A percentile compares a stretch with the other conserved stretches of the same genome.
Conservation (phyloP, 164 flowering plant genomes). For the Aristolochia fimbriata region DNA sequence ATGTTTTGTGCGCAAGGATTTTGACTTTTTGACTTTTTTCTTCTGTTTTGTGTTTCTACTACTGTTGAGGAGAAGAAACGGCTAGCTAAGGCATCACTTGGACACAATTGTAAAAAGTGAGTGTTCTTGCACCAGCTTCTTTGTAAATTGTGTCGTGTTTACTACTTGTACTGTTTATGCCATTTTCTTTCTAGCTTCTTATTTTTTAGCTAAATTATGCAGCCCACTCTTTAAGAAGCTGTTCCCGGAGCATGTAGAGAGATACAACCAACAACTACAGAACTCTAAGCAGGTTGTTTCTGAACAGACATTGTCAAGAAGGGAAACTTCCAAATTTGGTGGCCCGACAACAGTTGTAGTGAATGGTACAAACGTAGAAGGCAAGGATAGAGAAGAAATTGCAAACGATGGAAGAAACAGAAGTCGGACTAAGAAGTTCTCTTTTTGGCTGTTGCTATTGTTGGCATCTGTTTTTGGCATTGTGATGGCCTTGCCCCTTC, state of each 20-base stretch:
- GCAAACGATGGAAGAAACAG: conserved; percentile 23
- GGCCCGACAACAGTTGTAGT: conserved; percentile 10
- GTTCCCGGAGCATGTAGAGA: conserved; percentile 92
- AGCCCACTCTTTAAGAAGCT: conserved; percentile 70
- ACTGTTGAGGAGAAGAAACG: conserved; percentile 74
- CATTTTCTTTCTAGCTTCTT: not conserved
- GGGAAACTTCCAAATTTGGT: conserved; percentile 16
- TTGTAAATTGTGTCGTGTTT: not conserved
- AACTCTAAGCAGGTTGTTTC: conserved; percentile 26
- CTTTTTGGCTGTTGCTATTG: conserved; percentile 76
- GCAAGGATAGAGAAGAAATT: conserved; percentile 19
- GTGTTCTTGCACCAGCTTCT: conserved; percentile 1
- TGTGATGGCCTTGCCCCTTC: conserved; percentile 81
- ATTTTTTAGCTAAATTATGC: conserved; percentile 8
- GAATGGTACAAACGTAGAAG: conserved; percentile 19
- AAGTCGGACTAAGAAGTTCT: conserved; percentile 38
- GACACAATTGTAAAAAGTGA: conserved; percentile 89
- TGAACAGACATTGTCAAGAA: conserved; percentile 23
- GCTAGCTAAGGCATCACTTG: conserved; percentile 78
- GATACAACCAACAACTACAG: conserved; percentile 55
- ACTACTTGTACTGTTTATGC: not conserved
- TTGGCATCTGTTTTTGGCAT: conserved; percentile 57
- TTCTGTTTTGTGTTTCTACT: conserved; percentile 76
- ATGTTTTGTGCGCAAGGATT: too few relatives aligned
- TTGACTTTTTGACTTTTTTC: too few relatives aligned